Conservation (phyloP, 306 rosid genomes). For the Begonia fuchsioides region DNA sequence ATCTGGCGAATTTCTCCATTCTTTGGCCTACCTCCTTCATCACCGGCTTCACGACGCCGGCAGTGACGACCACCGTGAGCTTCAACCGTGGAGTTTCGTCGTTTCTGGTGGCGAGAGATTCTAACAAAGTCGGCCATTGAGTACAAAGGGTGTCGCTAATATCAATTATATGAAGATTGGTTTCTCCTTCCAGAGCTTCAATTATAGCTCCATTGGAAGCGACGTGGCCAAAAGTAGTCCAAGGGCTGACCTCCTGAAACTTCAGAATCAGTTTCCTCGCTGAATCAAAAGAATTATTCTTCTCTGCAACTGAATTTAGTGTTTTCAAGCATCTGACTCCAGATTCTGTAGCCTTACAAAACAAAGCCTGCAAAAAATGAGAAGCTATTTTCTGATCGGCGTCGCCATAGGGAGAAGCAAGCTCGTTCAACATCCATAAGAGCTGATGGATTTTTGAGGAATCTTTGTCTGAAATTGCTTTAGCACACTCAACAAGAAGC, state of each 20-base stretch:
- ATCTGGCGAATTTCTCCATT: constrained; percentile 83
- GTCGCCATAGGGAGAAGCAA: constrained; percentile 84
- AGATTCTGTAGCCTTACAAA: constrained; percentile 57
- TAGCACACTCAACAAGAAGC: constrained; percentile 62
- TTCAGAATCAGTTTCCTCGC: constrained; percentile 49
- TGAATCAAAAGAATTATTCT: constrained; percentile 50
- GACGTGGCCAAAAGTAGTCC: constrained; percentile 88
- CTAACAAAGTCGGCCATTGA: constrained; percentile 71
- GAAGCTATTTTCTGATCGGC: constrained; percentile 59
- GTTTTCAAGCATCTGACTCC: constrained; percentile 45
- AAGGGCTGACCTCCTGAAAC: constrained; percentile 78
- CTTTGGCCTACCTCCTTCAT: constrained; percentile 74
- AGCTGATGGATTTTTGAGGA: constrained; percentile 55
- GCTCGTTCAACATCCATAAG: constrained; percentile 75
- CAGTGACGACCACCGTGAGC: constrained; percentile 37
- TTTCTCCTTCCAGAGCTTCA: constrained; percentile 71
- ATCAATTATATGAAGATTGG: constrained; percentile 59
- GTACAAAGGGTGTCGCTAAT: constrained; percentile 70
- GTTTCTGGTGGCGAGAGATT: constrained; percentile 62
- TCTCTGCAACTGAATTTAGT: constrained; percentile 40
- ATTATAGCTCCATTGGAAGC: constrained; percentile 71
- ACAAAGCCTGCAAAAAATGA: constrained; percentile 66
- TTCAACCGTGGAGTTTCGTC: constrained; percentile 69
- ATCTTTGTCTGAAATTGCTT: constrained; percentile 54
- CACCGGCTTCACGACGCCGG: constrained; percentile 17